Percentiles rank a stretch among this genome's conserved stretches.
Evolutionary conservation across 495 filamentous ascomycete species (phyloP).

Genomic region (Astrocystis sublimbata): DNA sequence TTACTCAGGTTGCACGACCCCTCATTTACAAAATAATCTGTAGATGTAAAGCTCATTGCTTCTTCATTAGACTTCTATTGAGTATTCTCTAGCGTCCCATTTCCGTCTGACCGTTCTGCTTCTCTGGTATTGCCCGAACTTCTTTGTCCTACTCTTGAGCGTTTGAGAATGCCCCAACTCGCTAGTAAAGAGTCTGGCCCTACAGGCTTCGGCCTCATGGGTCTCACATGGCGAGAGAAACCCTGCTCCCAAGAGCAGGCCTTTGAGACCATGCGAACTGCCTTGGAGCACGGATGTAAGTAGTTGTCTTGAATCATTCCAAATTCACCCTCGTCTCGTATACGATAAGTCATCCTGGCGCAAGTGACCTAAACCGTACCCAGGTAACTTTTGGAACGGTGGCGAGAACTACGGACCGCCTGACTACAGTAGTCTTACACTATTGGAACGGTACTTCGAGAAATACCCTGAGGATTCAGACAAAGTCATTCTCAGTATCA

Average conservation of each 20-base stretch:
- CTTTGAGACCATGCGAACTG: constrained; percentile 66
- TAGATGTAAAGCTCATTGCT: no score
- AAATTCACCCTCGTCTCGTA: constrained; percentile 22
- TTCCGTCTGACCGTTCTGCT: no score
- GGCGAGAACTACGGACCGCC: constrained; percentile 77
- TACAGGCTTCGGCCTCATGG: constrained; percentile 62
- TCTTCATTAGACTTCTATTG: no score
- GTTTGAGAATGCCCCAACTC: constrained; percentile 56
- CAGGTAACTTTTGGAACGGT: constrained; percentile 74
- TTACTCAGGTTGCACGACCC: no score
- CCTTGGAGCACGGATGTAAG: constrained; percentile 41
- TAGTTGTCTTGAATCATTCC: neutral
- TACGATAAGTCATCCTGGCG: no score
- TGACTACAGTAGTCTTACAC: constrained; percentile 64
- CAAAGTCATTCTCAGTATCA: constrained; percentile 66
- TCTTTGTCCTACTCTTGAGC: no score
- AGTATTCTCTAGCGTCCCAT: no score
- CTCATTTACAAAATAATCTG: no score
- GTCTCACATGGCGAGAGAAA: constrained; percentile 70
- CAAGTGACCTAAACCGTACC: no score
- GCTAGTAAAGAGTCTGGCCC: constrained; percentile 51
- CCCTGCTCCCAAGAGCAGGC: constrained; percentile 60
- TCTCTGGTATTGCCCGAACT: no score
- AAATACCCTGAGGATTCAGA: constrained; percentile 66
- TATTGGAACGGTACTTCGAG: constrained; percentile 65